Base-by-base conservation (phyloP, 2,329 filamentous ascomycete species). In the Monilinia fructicola region DNA sequence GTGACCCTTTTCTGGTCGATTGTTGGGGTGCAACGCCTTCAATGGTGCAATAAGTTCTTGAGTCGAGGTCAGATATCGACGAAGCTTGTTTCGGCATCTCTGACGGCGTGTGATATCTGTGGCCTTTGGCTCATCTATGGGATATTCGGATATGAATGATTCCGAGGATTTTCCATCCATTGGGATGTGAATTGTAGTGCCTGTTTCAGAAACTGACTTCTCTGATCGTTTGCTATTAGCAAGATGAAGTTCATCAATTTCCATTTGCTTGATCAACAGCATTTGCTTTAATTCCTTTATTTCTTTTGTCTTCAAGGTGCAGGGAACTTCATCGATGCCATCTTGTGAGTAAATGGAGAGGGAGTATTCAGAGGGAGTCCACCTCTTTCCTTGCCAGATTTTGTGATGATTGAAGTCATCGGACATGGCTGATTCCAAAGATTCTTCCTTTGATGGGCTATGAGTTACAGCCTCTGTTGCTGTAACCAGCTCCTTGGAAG, bases 1-100 rank as follows among this genome's bases (percentile, higher is more conserved):
- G 16, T 59, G 31, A 4, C 63, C 63, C 18, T 16, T 65, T 40
- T 65, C 63, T 38, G 63, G 26, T 16, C 63, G 52, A 12, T 65
- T 46, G 4, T n/a, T 58, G 4, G 63, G 63, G n/a, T 58, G 63
- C 7, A 59, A 58, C 5, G 54, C 31, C 11, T 31, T 35, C 21
- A 65, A 21, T n/a, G 60, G 60, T 31, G 60, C 52, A 28, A 63
- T 26, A 18, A 63, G 14, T 14, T 63, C 52, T 10, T 63, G 60
- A 40, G 60, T 63, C 4, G 60, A 53, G 21, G 63, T 50, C 21
- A 56, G 16, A 40, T 21, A 48, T 48, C 18, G 21, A 12, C 50
- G 54, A 40, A 60, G 7, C 23, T 63, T 63, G 23, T 26, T 38
- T 55, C 48, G 48, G 26, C 11, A 63, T 6, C 38, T 55, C 26